A percentile compares a stretch with the other conserved stretches of the same genome.
phyloP scores from a whole-genome alignment of 2,329 filamentous ascomycete genomes.

The Knoxdaviesia capensis region DNA sequence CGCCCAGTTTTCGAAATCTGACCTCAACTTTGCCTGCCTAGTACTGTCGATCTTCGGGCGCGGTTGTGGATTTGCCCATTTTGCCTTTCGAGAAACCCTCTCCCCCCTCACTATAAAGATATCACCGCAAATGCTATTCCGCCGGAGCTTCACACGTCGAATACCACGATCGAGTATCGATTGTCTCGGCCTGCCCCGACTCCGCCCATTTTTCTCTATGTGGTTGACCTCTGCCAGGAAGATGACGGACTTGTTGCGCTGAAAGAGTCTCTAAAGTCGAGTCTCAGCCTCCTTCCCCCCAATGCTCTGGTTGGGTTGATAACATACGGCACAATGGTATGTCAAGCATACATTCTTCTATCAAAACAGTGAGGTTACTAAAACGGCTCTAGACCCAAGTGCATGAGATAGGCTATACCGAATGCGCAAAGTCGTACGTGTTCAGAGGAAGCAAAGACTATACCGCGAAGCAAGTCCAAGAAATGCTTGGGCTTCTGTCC shows the following conservation, averaged over 20 bases:
- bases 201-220: conserved; percentile 70
- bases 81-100: conserved; percentile 63
- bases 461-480: conserved; percentile 94
- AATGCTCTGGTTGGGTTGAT: conserved; percentile 68
- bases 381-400: conserved; percentile 52
- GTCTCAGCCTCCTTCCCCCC: conserved; percentile 60
- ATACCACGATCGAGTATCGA: conserved; percentile 80
- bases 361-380: conserved; percentile 4
- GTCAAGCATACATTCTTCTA: neutral
- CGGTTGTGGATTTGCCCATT: conserved; percentile 81
- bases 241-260: conserved; percentile 66
- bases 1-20: conserved; percentile 12
- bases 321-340: conserved; percentile 82
- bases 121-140: conserved; percentile 69
- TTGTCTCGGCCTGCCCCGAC: conserved; percentile 67
- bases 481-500: conserved; percentile 79
- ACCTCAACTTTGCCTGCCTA: conserved; percentile 14
- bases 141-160: conserved; percentile 60
- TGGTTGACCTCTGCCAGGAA: conserved; percentile 77
- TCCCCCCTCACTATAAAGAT: conserved; percentile 77
- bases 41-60: conserved; percentile 67
- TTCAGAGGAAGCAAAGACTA: conserved; percentile 98
- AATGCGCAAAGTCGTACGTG: conserved; percentile 96
- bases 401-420: conserved; percentile 92
- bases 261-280: conserved; percentile 76